Percentiles rank a stretch among this genome's conserved stretches.
These are phyloP conservation scores for Citropsis articulata DNA, from an alignment of 345 rosid genomes.

Conservation along the genomic window DNA sequence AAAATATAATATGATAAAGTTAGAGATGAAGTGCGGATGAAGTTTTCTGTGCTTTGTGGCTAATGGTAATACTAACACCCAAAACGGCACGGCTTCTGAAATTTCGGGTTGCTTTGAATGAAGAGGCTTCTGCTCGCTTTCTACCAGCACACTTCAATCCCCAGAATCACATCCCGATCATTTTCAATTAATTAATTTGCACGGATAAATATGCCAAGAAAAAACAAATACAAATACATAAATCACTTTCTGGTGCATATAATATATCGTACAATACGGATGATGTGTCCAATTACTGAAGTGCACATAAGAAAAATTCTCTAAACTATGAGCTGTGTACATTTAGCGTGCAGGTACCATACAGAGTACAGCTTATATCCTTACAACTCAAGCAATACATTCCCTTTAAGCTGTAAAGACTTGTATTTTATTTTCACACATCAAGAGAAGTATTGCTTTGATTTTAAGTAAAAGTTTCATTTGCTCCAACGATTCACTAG, in stretches of 20 bases:
- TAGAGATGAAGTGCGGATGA: constrained; percentile 44
- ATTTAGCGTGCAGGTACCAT: not conserved
- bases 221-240: not conserved
- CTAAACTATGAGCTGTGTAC: not conserved
- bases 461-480: not conserved
- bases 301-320: not conserved
- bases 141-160: constrained; percentile 33
- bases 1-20: not conserved
- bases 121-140: constrained; percentile 22
- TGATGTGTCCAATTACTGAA: no score
- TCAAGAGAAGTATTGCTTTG: not conserved
- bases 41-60: constrained; percentile 26
- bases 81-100: constrained; percentile 72
- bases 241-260: not conserved
- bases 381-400: constrained; percentile 22
- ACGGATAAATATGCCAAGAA: not conserved
- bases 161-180: constrained; percentile 1
- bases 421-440: not conserved
- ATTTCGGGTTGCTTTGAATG: constrained; percentile 31
- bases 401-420: constrained; percentile 9
- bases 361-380: constrained; percentile 24
- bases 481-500: not conserved
- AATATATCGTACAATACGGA: no score
- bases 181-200: not conserved
- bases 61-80: constrained; percentile 28